phyloP scores from a whole-genome alignment of 2,329 filamentous ascomycete species.

The Aureobasidium leucospermi region DNA sequence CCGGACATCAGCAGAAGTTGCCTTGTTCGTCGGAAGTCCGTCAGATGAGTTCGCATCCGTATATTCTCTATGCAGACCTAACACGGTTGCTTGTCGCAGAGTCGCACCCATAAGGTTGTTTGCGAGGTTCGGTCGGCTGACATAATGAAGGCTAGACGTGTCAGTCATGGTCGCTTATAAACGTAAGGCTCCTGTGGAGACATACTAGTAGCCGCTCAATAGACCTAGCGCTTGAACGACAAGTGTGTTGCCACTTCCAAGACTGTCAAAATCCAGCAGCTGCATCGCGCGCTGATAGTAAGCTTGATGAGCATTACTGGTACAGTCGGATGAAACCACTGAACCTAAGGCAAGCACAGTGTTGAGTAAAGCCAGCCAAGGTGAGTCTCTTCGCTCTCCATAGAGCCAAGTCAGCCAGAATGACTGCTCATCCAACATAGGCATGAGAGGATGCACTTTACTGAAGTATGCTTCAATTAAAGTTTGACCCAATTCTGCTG shows the following conservation, averaged over 20 bases:
- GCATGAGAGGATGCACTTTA: constrained; percentile 27
- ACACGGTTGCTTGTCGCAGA: constrained; percentile 26
- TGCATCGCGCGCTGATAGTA: constrained; percentile 26
- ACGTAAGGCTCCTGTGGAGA: no score
- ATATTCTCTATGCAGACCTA: constrained; percentile 27
- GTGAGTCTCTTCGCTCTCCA: constrained; percentile 23
- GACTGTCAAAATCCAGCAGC: constrained; percentile 24
- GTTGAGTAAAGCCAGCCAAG: constrained; percentile 27
- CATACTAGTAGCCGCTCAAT: constrained; percentile 25
- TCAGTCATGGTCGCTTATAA: not conserved
- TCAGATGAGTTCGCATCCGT: constrained; percentile 27
- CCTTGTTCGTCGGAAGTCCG: constrained; percentile 36
- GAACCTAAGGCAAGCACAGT: constrained; percentile 27
- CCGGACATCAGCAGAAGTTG: constrained; percentile 50
- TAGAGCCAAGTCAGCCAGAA: constrained; percentile 27
- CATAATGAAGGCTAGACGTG: constrained; percentile 21
- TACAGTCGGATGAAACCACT: constrained; percentile 22
- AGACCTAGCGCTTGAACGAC: constrained; percentile 26
- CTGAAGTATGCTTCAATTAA: constrained; percentile 27
- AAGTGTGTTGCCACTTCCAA: constrained; percentile 25
- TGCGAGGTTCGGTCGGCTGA: constrained; percentile 28
- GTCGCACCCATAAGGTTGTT: constrained; percentile 28
- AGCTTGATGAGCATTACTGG: constrained; percentile 23
- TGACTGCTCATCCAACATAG: constrained; percentile 28
- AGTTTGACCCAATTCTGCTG: constrained; percentile 23